phyloP scores from a whole-genome alignment of 2,329 filamentous ascomycete genomes.

The Clonostachys byssicola region DNA sequence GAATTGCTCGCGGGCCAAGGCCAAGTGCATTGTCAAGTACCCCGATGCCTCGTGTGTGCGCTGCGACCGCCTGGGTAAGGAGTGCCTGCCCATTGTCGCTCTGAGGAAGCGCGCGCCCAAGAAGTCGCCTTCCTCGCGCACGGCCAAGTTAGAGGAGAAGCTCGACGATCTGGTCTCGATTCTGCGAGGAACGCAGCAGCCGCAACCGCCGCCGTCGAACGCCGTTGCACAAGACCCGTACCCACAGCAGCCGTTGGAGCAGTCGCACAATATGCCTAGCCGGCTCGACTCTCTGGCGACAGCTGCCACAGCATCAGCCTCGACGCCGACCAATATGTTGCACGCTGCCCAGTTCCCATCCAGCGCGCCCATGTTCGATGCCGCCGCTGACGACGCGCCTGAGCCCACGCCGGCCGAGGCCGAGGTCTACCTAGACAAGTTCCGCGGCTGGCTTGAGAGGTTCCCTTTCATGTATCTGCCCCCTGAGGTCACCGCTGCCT shows the following conservation, averaged over 20 bases:
- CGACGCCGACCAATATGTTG: neutral
- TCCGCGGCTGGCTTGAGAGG: constrained; percentile 32
- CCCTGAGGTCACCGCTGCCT: constrained; percentile 23
- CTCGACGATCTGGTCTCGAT: constrained; percentile 42
- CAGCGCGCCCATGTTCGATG: neutral
- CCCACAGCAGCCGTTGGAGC: constrained; percentile 1
- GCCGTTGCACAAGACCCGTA: constrained; percentile 1
- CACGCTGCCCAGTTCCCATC: neutral
- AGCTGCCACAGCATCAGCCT: constrained; percentile 22
- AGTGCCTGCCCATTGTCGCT: constrained; percentile 38
- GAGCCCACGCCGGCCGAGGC: constrained; percentile 28
- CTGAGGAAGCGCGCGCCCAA: constrained; percentile 29
- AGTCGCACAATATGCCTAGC: constrained; percentile 11
- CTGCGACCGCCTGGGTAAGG: constrained; percentile 40
- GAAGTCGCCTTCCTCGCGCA: constrained; percentile 25
- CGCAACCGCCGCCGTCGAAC: constrained; percentile 2
- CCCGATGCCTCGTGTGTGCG: constrained; percentile 27
- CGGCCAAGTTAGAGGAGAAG: constrained; percentile 44
- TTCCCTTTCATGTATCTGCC: constrained; percentile 41
- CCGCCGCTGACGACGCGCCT: neutral
- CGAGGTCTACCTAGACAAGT: constrained; percentile 31
- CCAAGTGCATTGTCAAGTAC: constrained; percentile 37
- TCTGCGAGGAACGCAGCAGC: constrained; percentile 18
- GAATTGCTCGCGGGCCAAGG: constrained; percentile 42
- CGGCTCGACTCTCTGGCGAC: constrained; percentile 28